Evolutionary conservation across 2,329 filamentous ascomycete genomes (phyloP), one percentile per base, ranked within the genome.

Genomic region (Botrytis paeoniae): DNA sequence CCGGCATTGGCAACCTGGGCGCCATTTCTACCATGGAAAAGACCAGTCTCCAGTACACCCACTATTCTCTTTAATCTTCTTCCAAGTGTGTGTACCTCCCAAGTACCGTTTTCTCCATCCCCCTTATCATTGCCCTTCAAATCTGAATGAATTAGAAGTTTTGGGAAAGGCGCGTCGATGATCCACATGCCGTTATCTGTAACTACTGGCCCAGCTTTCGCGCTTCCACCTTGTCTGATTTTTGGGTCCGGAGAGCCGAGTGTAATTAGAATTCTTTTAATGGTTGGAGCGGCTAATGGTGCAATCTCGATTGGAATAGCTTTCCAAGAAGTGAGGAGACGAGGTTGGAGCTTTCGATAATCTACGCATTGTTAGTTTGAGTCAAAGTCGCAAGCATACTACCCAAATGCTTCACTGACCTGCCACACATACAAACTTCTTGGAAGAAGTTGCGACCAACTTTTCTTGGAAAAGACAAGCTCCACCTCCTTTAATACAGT

Each of bases 401-500:
- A n/a, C 18, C 37, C 62, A n/a, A 64, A 37, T n/a, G 43, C 4
- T 59, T 66, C 29, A 73, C 87, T 79, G 83, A 93, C 91, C 92
- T 73, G 93, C 94, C 73, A 97, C 93, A 79, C 93, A 95, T 75
- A 98, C 87, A 80, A 98, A 97, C 81, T 93, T 93, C 83, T 90
- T 92, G 5, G 94, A 92, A 68, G 92, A 89, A 74, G 93, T 89
- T 8, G 95, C 95, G 7, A 99, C 95, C 51, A 99, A 86, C 85
- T 99, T 99, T 85, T 99, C 96, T 83, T 98, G 96, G 85, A 97
- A 97, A 73, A 98, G 84, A 83, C 96, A 99, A n/a, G 94, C 96
- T 73, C 96, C 96, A 68, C 96, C 96, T 71, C 96, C 96, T 85
- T 98, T 98, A 85, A 99, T 98, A 81, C 95, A 94, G 83, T 98